Evolutionary conservation across 1,139 yeast genomes (phyloP).

Genomic region (Debaryomyces robertsiae): DNA sequence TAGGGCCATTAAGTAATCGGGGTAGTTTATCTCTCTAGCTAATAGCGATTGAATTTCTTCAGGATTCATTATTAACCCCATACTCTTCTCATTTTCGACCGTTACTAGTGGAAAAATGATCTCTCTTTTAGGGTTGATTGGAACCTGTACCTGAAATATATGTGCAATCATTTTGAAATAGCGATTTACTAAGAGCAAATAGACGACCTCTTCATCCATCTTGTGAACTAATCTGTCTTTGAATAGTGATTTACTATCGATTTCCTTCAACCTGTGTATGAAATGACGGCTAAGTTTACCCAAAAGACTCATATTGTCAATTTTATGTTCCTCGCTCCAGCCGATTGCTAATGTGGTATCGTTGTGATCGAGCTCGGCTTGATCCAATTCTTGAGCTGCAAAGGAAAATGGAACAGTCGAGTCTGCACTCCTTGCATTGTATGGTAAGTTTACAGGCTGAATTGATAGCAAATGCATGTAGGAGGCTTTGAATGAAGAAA

Average conservation of each 20-base stretch:
- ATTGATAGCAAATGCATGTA: slow-evolving; percentile 6
- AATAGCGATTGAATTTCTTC: slow-evolving; percentile 19
- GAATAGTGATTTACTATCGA: slow-evolving; percentile 21
- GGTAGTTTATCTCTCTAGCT: slow-evolving; percentile 22
- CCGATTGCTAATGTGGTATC: no score
- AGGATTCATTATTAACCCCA: slow-evolving; percentile 26
- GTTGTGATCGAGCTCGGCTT: not conserved
- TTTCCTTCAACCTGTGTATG: slow-evolving; percentile 10
- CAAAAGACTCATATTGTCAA: slow-evolving; percentile 8
- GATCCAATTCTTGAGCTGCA: slow-evolving; percentile 1
- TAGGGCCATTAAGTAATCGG: slow-evolving; percentile 26
- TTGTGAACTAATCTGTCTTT: slow-evolving; percentile 24
- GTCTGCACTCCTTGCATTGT: not conserved
- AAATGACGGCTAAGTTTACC: slow-evolving; percentile 10
- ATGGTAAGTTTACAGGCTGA: slow-evolving; percentile 7
- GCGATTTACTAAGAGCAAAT: slow-evolving; percentile 21
- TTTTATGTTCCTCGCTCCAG: not conserved
- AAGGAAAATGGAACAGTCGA: not conserved
- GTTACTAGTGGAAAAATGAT: slow-evolving; percentile 17
- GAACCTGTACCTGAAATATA: slow-evolving; percentile 6
- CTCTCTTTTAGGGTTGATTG: slow-evolving; percentile 8
- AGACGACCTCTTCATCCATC: slow-evolving; percentile 26
- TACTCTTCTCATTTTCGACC: slow-evolving; percentile 7
- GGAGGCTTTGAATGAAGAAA: slow-evolving; percentile 7
- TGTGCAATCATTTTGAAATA: slow-evolving; percentile 23